Base-by-base conservation (phyloP, 2,329 filamentous ascomycete genomes). In the Fusarium pininemorale region DNA sequence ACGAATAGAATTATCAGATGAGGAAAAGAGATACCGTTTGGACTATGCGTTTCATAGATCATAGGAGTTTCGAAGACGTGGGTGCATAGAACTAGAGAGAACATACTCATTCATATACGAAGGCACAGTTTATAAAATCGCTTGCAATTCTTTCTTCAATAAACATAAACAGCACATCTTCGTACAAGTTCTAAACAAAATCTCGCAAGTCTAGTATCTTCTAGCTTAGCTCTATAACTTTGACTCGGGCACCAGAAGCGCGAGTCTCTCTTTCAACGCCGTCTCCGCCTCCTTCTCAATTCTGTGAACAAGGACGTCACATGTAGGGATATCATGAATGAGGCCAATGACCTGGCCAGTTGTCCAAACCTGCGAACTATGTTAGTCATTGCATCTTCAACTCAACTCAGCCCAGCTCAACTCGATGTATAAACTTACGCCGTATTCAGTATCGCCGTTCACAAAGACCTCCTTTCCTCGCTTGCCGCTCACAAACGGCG, bases 301-400 rank as follows among this genome's bases (percentile, higher is more conserved):
- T 65, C 94, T 89, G 75, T 86, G 86, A 15, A 95, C 84, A 32
- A 96, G 84, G 3, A 85, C 90, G 53, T 88, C 88, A 79, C 94
- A 96, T 1, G 92, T 94, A 14, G 93, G 93, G 62, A 95, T 93
- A 78, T 96, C 94, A 77, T 96, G 90, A 71, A 96, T 96, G 63
- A 96, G 82, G 11, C 94, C 94, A 75, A 99, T 98, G 75, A 98
- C 96, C 82, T 98, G 96, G 16, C 96, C 96, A 14, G 96, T 95
- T 26, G 96, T 98, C 96, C 96, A 99, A 44, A 98, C 93, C 93
- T 96, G 64, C 10, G 61, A 73, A 22, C 48, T 47, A 28, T 56
- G 71, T 74, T 54, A 78, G 68, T 10, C 71, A 57, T 35, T 22
- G 5, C 16, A 22, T 45, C 22, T n/a, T n/a, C 20, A 20, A 20